Evolutionary conservation across 768 basidiomycete genomes (phyloP), one percentile per base, ranked within the genome.

Genomic region (Mycena crocata): DNA sequence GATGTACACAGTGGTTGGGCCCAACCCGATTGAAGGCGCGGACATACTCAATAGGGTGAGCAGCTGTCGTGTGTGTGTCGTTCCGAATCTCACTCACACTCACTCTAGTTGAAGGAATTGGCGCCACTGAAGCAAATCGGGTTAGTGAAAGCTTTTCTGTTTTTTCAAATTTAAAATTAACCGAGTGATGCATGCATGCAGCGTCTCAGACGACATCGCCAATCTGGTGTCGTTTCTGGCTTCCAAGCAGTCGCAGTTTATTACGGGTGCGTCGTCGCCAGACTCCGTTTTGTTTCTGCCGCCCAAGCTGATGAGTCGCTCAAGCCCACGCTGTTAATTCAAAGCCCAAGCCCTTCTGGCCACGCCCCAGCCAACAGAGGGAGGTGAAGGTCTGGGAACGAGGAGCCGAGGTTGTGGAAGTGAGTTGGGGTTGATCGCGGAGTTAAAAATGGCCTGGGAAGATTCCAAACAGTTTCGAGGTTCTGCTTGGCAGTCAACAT

Each of bases 241-340:
- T 17, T 57, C 55, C 8, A 64, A 64, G 40, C 46, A 64, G 9
- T 64, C 62, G 13, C 30, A 46, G 39, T 64, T 64, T 13, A 64
- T 64, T 24, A 57, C 57, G 1, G 57, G 57, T 57, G 26, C 15
- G 40, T 34, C n/a, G n/a, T n/a, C n/a, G n/a, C n/a, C n/a, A n/a
- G n/a, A n/a, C n/a, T n/a, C n/a, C n/a, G n/a, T n/a, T n/a, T n/a
- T n/a, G n/a, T n/a, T n/a, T n/a, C n/a, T n/a, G n/a, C n/a, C n/a
- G n/a, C n/a, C n/a, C n/a, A n/a, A n/a, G n/a, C n/a, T n/a, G n/a
- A n/a, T n/a, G n/a, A n/a, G n/a, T n/a, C n/a, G n/a, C n/a, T n/a
- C n/a, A n/a, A n/a, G n/a, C n/a, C n/a, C n/a, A n/a, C n/a, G n/a
- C n/a, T n/a, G n/a, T n/a, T n/a, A n/a, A n/a, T n/a, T n/a, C n/a